phyloP scores from a whole-genome alignment of 1,284 basidiomycete species.

The Leccinum olivaceoglutinosum region DNA sequence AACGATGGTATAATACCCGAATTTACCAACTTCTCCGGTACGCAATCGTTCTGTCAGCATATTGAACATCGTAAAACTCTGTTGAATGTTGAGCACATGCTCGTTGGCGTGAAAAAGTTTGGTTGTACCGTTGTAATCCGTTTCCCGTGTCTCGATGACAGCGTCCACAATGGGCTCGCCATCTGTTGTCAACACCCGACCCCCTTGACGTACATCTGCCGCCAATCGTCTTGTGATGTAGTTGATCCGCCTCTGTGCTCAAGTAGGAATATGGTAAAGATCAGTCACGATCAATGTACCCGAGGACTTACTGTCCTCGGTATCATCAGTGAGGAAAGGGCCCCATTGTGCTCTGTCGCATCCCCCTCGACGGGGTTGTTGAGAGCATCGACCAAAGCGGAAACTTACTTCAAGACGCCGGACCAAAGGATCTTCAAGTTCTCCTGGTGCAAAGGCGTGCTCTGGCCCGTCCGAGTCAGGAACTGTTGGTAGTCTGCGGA shows the following conservation, averaged over 20 bases:
- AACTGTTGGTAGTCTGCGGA: slow-evolving; percentile 73
- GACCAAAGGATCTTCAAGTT: slow-evolving; percentile 69
- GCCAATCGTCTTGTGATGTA: too few species aligned
- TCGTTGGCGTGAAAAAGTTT: neutral
- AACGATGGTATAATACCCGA: slow-evolving; percentile 70
- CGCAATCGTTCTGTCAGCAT: slow-evolving; percentile 52
- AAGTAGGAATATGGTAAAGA: too few species aligned
- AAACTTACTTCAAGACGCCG: slow-evolving; percentile 66
- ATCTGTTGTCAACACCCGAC: slow-evolving; percentile 56
- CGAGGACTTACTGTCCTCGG: too few species aligned
- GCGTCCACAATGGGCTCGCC: slow-evolving; percentile 67
- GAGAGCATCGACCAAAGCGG: slow-evolving; percentile 50
- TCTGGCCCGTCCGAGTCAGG: slow-evolving; percentile 70
- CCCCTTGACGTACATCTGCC: slow-evolving; percentile 74
- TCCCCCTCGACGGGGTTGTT: too few species aligned
- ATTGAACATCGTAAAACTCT: slow-evolving; percentile 64
- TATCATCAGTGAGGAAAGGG: too few species aligned
- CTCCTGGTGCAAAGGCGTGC: slow-evolving; percentile 72
- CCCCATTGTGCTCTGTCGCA: too few species aligned
- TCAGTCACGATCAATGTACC: too few species aligned
- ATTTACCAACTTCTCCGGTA: slow-evolving; percentile 61
- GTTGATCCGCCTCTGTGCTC: too few species aligned
- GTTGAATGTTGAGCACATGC: slow-evolving; percentile 2
- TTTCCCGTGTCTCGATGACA: slow-evolving; percentile 82
- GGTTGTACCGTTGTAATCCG: slow-evolving; percentile 45